Evolutionary conservation across 163 green algal genomes (phyloP).

Genomic region (Volvox carteri): DNA sequence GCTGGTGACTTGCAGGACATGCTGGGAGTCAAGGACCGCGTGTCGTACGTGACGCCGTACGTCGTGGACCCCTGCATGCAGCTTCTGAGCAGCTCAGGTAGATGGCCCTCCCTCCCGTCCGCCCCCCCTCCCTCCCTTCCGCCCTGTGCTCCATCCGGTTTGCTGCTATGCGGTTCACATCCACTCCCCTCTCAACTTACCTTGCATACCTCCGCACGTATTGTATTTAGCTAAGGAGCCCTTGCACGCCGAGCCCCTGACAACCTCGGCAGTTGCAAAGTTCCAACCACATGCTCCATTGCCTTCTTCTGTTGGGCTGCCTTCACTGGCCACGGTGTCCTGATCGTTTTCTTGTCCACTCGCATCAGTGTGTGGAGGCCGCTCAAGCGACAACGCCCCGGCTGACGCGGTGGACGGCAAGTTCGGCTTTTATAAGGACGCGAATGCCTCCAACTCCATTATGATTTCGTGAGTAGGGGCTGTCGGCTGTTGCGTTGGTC

Average conservation of each 20-base stretch:
- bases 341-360: neutral
- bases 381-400: neutral
- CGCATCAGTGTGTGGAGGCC: constrained; percentile 8
- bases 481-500: no score
- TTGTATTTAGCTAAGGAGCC: no score
- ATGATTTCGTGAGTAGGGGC: constrained; percentile 60
- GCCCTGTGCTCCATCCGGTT: neutral
- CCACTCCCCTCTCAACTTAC: no score
- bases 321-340: no score
- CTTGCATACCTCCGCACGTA: no score
- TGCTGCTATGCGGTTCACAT: no score
- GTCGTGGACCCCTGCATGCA: constrained; percentile 80
- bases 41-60: constrained; percentile 74
- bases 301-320: no score
- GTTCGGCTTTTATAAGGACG: neutral
- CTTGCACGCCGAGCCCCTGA: no score
- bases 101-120: neutral
- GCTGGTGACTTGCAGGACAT: constrained; percentile 54
- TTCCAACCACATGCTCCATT: no score
- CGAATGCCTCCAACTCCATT: constrained; percentile 39
- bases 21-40: constrained; percentile 78
- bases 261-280: no score
- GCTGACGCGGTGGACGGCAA: constrained; percentile 23
- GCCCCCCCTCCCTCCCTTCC: neutral
- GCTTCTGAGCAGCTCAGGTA: constrained; percentile 26